A percentile compares a stretch with the other conserved stretches of the same genome.
These are phyloP conservation scores for Microbotryomycetes sp. DNA, from an alignment of 1,284 basidiomycete species.

Conservation along the genomic window DNA sequence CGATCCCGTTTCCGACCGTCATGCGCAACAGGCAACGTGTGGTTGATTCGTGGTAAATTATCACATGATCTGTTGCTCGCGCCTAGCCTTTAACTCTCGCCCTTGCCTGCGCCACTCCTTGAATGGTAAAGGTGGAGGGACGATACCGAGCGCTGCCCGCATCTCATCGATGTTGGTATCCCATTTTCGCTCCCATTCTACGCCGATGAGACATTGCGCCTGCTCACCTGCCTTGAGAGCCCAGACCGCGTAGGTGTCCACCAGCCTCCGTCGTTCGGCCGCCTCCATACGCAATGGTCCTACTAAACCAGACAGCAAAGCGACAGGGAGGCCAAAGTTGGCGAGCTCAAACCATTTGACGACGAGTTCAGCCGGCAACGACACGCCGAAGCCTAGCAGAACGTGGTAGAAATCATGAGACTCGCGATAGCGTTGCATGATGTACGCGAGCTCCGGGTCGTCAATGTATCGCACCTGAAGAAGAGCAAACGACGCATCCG, in stretches of 20 bases:
- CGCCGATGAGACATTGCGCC: slow-evolving; percentile 66
- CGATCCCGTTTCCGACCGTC: too few species aligned
- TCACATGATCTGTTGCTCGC: too few species aligned
- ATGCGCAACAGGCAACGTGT: too few species aligned
- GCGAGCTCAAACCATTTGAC: slow-evolving; percentile 93
- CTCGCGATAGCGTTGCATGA: slow-evolving; percentile 97
- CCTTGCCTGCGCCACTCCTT: slow-evolving; percentile 43
- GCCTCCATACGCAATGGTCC: slow-evolving; percentile 51
- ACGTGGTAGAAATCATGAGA: slow-evolving; percentile 96
- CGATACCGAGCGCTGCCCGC: slow-evolving; percentile 71
- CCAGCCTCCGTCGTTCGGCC: slow-evolving; percentile 51
- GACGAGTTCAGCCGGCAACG: slow-evolving; percentile 85
- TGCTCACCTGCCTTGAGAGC: slow-evolving; percentile 69
- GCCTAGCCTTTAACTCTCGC: slow-evolving; percentile 37
- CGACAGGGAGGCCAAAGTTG: slow-evolving; percentile 85
- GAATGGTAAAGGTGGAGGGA: slow-evolving; percentile 45
- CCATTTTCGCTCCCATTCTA: slow-evolving; percentile 97
- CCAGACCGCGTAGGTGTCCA: slow-evolving; percentile 81
- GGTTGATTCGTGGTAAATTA: too few species aligned
- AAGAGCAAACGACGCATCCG: slow-evolving; percentile 13
- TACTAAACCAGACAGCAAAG: slow-evolving; percentile 71
- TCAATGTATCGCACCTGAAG: slow-evolving; percentile 83
- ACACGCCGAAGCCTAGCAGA: slow-evolving; percentile 78
- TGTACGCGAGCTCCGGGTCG: slow-evolving; percentile 87
- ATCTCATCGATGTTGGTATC: slow-evolving; percentile 71